Percentiles rank a stretch among this genome's conserved stretches.
These are phyloP conservation scores for Juncus effusus DNA, from an alignment of 176 grass and related monocot species.

Conservation along the genomic window DNA sequence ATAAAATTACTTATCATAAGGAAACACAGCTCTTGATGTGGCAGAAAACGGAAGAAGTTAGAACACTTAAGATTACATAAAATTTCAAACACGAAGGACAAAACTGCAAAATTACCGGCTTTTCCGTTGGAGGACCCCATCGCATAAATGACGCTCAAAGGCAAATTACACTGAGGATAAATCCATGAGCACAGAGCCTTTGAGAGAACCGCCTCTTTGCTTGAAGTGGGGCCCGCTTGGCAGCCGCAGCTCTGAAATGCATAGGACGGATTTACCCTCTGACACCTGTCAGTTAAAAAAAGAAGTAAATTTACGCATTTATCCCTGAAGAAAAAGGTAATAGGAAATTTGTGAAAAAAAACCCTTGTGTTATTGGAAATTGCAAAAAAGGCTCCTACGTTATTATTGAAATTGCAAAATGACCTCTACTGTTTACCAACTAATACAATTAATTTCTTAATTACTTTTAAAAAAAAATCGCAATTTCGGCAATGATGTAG, in stretches of 20 bases:
- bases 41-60: not conserved
- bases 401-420: too few relatives aligned
- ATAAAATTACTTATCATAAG: not conserved
- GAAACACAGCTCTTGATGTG: not conserved
- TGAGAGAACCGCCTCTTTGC: conserved; percentile 44
- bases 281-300: conserved; percentile 71
- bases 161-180: conserved; percentile 68
- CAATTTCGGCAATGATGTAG: too few relatives aligned
- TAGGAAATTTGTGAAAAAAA: too few relatives aligned
- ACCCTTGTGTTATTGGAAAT: too few relatives aligned
- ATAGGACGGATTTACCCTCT: conserved; percentile 40
- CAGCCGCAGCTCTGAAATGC: conserved; percentile 34
- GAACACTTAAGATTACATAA: not conserved
- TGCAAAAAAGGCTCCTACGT: too few relatives aligned
- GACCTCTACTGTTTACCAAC: too few relatives aligned
- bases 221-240: conserved; percentile 13
- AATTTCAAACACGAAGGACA: not conserved
- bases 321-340: too few relatives aligned
- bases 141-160: conserved; percentile 54
- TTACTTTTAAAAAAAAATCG: too few relatives aligned
- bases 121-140: conserved; percentile 59
- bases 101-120: conserved; percentile 50
- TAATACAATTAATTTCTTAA: too few relatives aligned
- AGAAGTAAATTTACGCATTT: conserved; percentile 7
- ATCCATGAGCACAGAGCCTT: conserved; percentile 82